These are phyloP conservation scores for Skeletonema potamos DNA, from an alignment of 108 stramenopile genomes.

Conservation along the genomic window DNA sequence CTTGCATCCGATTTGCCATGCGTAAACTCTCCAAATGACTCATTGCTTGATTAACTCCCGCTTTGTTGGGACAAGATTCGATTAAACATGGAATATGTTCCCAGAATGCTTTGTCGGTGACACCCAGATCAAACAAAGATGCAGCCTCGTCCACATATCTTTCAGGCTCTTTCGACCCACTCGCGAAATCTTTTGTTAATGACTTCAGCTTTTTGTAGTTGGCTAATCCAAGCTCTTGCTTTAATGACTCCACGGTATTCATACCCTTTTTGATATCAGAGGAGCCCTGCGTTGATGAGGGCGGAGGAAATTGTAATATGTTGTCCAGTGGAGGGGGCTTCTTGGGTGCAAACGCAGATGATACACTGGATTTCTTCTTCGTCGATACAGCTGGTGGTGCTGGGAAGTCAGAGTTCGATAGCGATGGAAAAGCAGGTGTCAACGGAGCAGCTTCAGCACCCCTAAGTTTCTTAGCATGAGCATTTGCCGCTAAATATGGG, in stretches of 20 bases:
- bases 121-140: constrained; percentile 70
- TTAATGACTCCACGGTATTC: constrained; percentile 68
- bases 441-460: constrained; percentile 15
- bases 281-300: neutral
- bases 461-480: constrained; percentile 32
- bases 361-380: constrained; percentile 14
- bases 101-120: constrained; percentile 68
- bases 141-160: constrained; percentile 71
- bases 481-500: constrained; percentile 42
- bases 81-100: constrained; percentile 64
- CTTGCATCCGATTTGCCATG: constrained; percentile 38
- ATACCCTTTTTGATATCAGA: constrained; percentile 28
- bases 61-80: constrained; percentile 63
- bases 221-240: constrained; percentile 59
- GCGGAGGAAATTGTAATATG: constrained; percentile 51
- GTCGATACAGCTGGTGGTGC: constrained; percentile 20
- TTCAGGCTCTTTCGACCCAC: constrained; percentile 50
- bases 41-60: constrained; percentile 49
- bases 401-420: constrained; percentile 39
- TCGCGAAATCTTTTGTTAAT: constrained; percentile 71
- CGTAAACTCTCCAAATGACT: constrained; percentile 55
- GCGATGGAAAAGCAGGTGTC: constrained; percentile 9
- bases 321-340: constrained; percentile 46
- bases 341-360: constrained; percentile 35
- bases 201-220: constrained; percentile 80